Percentiles rank a stretch among this genome's conserved stretches.
These are phyloP conservation scores for Microbotryum violaceum DNA, from an alignment of 1,284 basidiomycete genomes.

Conservation along the genomic window DNA sequence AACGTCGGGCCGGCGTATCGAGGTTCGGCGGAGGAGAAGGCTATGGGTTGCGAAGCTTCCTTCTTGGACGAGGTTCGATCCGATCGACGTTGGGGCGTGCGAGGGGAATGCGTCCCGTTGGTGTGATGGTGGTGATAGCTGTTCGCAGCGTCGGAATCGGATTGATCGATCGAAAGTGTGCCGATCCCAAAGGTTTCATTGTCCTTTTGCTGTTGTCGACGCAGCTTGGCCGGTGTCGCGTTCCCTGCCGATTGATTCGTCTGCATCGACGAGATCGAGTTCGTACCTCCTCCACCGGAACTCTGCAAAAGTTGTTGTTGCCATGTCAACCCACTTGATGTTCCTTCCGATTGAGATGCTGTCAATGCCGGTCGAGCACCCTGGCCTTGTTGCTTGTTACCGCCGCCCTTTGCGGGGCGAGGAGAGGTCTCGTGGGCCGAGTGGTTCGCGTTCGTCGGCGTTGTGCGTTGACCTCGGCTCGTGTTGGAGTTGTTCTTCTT, in stretches of 20 bases:
- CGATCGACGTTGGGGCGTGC: not conserved
- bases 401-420: not conserved
- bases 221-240: conserved; percentile 10
- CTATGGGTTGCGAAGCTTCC: too few relatives aligned
- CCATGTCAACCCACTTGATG: too few relatives aligned
- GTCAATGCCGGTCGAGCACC: too few relatives aligned
- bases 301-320: too few relatives aligned
- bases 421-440: not conserved
- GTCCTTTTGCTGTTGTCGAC: conserved; percentile 23
- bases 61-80: too few relatives aligned
- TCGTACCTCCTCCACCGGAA: too few relatives aligned
- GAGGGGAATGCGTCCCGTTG: not conserved
- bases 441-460: not conserved
- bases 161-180: conserved; percentile 6
- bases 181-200: conserved; percentile 23
- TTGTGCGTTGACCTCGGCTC: not conserved
- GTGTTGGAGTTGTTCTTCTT: conserved; percentile 5
- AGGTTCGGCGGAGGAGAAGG: conserved; percentile 3
- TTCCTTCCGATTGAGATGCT: too few relatives aligned
- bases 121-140: not conserved
- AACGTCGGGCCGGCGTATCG: conserved; percentile 31
- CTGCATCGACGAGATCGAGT: not conserved
- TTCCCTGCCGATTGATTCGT: not conserved
- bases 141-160: not conserved
- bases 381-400: too few relatives aligned